A percentile compares a stretch with the other conserved stretches of the same genome.
Conservation (phyloP, 129 eudicot genomes). For the Tagetes patula region DNA sequence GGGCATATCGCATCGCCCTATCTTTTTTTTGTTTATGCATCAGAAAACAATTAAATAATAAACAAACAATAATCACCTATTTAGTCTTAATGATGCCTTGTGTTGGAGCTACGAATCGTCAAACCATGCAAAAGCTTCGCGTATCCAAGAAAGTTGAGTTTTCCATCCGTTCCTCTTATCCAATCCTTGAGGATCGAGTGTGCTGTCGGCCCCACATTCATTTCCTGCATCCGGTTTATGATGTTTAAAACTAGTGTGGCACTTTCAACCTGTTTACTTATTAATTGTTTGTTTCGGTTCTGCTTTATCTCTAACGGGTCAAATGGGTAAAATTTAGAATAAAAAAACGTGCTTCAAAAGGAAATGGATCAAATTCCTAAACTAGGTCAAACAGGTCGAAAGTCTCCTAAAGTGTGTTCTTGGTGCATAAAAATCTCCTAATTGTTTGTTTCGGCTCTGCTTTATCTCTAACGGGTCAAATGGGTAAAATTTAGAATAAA, state of each 20-base stretch:
- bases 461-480: background rate
- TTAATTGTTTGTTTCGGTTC: background rate
- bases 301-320: background rate
- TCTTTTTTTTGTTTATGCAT: constrained; percentile 22
- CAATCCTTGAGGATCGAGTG: constrained; percentile 80
- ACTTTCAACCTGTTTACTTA: constrained; percentile 7
- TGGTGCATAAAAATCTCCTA: background rate
- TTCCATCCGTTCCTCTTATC: constrained; percentile 67
- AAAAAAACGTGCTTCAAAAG: background rate
- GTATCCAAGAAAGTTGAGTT: constrained; percentile 71
- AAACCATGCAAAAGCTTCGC: constrained; percentile 98
- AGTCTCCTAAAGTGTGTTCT: background rate
- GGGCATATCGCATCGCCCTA: constrained; percentile 31
- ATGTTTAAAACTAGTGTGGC: background rate
- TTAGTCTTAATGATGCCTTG: constrained; percentile 56
- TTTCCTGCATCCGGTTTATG: constrained; percentile 47
- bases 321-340: background rate
- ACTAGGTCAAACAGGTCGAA: background rate
- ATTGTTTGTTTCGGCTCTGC: background rate
- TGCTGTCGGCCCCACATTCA: constrained; percentile 68
- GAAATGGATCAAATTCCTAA: background rate
- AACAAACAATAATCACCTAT: constrained; percentile 24
- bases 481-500: background rate
- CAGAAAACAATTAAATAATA: constrained; percentile 16
- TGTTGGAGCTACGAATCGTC: constrained; percentile 62